A percentile compares a stretch with the other conserved stretches of the same genome.
Conservation (phyloP, 1,284 basidiomycete genomes). For the Cutaneotrichosporon arboriforme region DNA sequence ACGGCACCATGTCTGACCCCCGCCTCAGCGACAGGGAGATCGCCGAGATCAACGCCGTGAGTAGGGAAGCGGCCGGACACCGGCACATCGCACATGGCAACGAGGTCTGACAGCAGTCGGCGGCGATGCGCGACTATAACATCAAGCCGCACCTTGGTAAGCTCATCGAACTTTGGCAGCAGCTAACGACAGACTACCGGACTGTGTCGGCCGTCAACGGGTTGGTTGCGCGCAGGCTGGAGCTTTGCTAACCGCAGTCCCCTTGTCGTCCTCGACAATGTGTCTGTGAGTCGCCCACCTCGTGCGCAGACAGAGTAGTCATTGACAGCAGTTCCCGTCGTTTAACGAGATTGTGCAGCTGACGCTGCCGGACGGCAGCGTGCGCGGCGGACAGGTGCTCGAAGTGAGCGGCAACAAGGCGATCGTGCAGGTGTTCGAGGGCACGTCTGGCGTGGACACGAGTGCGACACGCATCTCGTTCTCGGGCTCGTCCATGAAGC, state of each 20-base stretch:
- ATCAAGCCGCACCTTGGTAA: constrained; percentile 80
- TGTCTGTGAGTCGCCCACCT: constrained; percentile 63
- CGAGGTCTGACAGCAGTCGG: constrained; percentile 29
- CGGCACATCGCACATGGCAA: no score
- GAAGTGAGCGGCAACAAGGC: constrained; percentile 99
- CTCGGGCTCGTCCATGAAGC: constrained; percentile 96
- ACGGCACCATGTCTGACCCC: constrained; percentile 25
- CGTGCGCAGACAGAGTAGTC: not conserved
- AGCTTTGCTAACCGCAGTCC: constrained; percentile 55
- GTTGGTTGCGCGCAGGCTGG: constrained; percentile 51
- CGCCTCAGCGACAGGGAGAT: constrained; percentile 51
- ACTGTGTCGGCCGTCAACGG: constrained; percentile 96
- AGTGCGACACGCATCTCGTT: constrained; percentile 92
- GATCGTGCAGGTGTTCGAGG: constrained; percentile 98
- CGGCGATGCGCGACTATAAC: constrained; percentile 51
- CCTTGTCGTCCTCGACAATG: constrained; percentile 94
- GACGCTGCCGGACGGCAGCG: constrained; percentile 91
- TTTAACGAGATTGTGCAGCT: constrained; percentile 99
- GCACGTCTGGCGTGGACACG: constrained; percentile 95
- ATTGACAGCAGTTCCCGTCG: constrained; percentile 72
- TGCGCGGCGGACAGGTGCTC: constrained; percentile 93
- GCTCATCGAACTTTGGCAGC: constrained; percentile 32
- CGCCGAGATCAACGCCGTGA: constrained; percentile 46
- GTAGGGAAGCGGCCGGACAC: not conserved
- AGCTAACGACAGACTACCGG: constrained; percentile 67